Conservation (phyloP, 805 yeast genomes). For the Lipomyces yamadae region DNA sequence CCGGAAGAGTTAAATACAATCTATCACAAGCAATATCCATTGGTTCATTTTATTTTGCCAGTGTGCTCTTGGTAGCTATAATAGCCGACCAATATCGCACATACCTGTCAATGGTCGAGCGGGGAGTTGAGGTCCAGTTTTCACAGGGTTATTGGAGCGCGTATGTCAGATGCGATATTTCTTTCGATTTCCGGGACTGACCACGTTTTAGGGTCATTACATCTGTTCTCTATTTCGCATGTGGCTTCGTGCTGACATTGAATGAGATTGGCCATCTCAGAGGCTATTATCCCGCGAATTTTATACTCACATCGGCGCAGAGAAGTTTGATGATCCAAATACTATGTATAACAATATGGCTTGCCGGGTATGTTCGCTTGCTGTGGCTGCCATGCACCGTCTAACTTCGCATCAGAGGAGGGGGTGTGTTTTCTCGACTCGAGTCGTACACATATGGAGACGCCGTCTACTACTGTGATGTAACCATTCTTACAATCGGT, state of each 20-base stretch:
- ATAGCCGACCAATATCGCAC: background rate
- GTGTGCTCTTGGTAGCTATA: conserved; percentile 56
- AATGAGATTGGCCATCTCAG: conserved; percentile 67
- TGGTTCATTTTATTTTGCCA: conserved; percentile 66
- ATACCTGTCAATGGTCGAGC: background rate
- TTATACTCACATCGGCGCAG: conserved; percentile 69
- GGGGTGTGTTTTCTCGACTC: conserved; percentile 58
- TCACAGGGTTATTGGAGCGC: conserved; percentile 75
- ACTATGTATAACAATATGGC: conserved; percentile 68
- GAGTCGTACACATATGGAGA: conserved; percentile 61
- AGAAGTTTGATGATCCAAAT: conserved; percentile 75
- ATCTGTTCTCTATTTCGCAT: conserved; percentile 60
- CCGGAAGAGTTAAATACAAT: conserved; percentile 61
- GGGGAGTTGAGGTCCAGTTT: conserved; percentile 38
- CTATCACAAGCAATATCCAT: conserved; percentile 67
- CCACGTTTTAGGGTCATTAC: conserved; percentile 51
- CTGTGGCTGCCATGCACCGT: background rate
- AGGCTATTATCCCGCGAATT: conserved; percentile 68
- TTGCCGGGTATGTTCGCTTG: conserved; percentile 45
- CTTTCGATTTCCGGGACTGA: conserved; percentile 32
- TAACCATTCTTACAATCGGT: conserved; percentile 79
- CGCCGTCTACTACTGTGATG: conserved; percentile 73
- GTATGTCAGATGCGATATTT: conserved; percentile 45
- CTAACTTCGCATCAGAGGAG: conserved; percentile 54
- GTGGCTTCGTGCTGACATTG: conserved; percentile 57